Evolutionary conservation across 2,329 filamentous ascomycete species (phyloP), one percentile per base, ranked within the genome.

Genomic region (Pezicula radicicola): DNA sequence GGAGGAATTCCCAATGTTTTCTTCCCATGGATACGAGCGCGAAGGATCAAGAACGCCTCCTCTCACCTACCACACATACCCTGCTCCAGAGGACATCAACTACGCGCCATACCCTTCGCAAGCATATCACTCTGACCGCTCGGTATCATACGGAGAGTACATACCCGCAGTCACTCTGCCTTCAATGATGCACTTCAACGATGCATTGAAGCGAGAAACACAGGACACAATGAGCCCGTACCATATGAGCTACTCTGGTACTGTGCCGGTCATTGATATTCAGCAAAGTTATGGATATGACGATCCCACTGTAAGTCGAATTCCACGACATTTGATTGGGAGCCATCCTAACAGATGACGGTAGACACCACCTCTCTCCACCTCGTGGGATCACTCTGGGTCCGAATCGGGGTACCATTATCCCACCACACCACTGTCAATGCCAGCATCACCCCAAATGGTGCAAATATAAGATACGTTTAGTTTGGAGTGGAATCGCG

Each of bases 281-380:
- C 77, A 78, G 66, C 72, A 75, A 53, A 73, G 76, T 52, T 77
- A 81, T 60, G 75, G 80, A 25, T 90, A 89, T 75, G 81, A 87
- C 67, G 62, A 84, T 61, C 79, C 81, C 68, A 81, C 60, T 82
- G 88, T 91, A 85, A 87, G 83, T 85, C 73, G 73, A 69, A 75
- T 50, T 52, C 48, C 45, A 51, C 47, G 49, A 49, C 47, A 21
- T 33, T 47, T 47, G 42, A 45, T 47, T 46, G 45, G 37, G 49
- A 54, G 39, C 49, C 44, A 37, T 54, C 46, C 58, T 63, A 54
- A 63, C 50, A 52, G 39, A 39, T 49, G 53, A 48, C 25, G 49
- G 27, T 73, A 91, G 88, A 91, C 88, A 70, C 88, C 88, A 72
- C 85, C 88, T 66, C 81, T 91, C 62, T 88, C 85, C 63, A 85